A percentile compares a stretch with the other conserved stretches of the same genome.
Conservation (phyloP, 768 basidiomycete species). For the Boletus tomentosulus region DNA sequence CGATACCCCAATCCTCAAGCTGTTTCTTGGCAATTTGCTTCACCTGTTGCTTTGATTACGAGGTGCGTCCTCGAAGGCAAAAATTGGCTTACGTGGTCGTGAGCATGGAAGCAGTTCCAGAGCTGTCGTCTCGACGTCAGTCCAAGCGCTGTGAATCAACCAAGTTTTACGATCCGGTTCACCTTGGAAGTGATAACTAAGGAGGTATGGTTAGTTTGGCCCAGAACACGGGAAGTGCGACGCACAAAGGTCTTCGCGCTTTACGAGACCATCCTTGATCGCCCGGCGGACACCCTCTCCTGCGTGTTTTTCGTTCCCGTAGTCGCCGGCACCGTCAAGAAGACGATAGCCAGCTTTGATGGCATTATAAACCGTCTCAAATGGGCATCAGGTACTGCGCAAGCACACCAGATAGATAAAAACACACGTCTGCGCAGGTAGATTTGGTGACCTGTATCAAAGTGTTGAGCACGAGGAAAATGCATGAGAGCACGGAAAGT, state of each 20-base stretch:
- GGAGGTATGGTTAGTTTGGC: not conserved
- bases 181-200: constrained; percentile 83
- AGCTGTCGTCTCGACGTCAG: constrained; percentile 40
- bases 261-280: constrained; percentile 77
- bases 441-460: constrained; percentile 49
- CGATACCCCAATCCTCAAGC: constrained; percentile 77
- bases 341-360: constrained; percentile 86
- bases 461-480: not conserved
- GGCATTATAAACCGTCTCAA: constrained; percentile 74
- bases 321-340: constrained; percentile 81
- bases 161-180: constrained; percentile 6
- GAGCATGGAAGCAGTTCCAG: constrained; percentile 88
- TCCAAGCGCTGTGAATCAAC: not conserved
- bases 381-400: constrained; percentile 1
- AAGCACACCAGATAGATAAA: not conserved
- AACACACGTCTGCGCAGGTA: constrained; percentile 55
- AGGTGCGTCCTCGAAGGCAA: not conserved
- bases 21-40: constrained; percentile 55
- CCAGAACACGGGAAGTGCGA: constrained; percentile 5
- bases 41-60: constrained; percentile 37
- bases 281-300: constrained; percentile 76
- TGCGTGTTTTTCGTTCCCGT: constrained; percentile 86
- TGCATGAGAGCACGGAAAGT: constrained; percentile 5
- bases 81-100: constrained; percentile 54
- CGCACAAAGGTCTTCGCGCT: constrained; percentile 83